Base-by-base conservation (phyloP, 176 grass and related monocot species). In the Olyra latifolia region DNA sequence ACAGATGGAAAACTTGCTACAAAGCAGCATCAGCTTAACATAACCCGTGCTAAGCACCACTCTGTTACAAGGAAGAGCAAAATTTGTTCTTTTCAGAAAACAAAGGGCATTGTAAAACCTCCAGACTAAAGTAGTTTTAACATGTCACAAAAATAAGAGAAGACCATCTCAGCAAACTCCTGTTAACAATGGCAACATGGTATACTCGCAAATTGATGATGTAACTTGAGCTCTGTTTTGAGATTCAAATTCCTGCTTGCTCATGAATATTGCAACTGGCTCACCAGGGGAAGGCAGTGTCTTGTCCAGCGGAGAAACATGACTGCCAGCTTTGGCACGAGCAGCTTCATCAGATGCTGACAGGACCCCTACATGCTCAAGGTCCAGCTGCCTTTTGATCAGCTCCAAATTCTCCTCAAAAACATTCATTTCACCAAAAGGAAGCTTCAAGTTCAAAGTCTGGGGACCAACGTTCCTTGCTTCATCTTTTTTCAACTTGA, bases 401-500 rank as follows among this genome's bases (percentile, higher is more conserved):
- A 91, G 58, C 19, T 89, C 86, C 66, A 49, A 42, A 50, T 94
- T 91, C 65, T 87, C 75, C 30, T 40, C 44, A 27, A 94, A 76
- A 61, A 94, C 86, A 15, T 87, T 76, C 25, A 84, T 87, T 66
- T 91, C 92, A 42, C 75, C 86, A 70, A 82, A 94, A 20, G 83
- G 92, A 54, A 91, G 79, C 46, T 81, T 75, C 86, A 86, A 45
- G 43, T 94, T 88, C 14, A 94, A 72, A 3, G 92, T 87, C 39
- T 76, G 77, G 7, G 53, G 57, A 25, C 89, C 89, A 63, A 95
- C 74, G 23, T 75, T 76, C 57, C 60, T 71, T 0, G 87, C 72
- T 20, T 95, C 84, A 15, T 88, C 93, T 82, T 89, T 91, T 58
- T 94, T 90, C 27, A 87, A 95, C 87, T 69, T 95, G 4, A 95